Evolutionary conservation across 2,329 filamentous ascomycete species (phyloP).

Genomic region (Fusarium incarnatum): DNA sequence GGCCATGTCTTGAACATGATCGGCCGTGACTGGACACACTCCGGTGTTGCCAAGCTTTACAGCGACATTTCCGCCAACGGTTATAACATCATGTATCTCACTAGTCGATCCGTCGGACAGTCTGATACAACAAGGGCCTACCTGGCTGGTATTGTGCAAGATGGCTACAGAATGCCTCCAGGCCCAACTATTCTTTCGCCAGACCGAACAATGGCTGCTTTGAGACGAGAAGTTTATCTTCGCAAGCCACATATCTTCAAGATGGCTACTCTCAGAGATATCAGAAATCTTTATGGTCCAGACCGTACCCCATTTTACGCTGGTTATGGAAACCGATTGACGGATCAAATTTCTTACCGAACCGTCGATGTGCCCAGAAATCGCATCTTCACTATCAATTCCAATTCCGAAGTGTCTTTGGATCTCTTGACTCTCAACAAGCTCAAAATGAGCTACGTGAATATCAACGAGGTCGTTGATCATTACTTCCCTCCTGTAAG

Average conservation of each 20-base stretch:
- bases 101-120: slow-evolving; percentile 91
- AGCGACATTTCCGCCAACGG: slow-evolving; percentile 95
- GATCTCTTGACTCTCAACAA: slow-evolving; percentile 92
- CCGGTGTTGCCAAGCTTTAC: slow-evolving; percentile 96
- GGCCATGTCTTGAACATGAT: slow-evolving; percentile 97
- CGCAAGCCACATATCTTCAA: slow-evolving; percentile 99
- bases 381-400: slow-evolving; percentile 98
- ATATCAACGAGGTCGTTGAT: slow-evolving; percentile 96
- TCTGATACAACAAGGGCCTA: slow-evolving; percentile 92
- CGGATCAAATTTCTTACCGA: slow-evolving; percentile 94
- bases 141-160: slow-evolving; percentile 88
- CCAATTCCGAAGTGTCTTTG: slow-evolving; percentile 92
- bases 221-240: slow-evolving; percentile 92
- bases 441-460: slow-evolving; percentile 95
- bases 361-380: slow-evolving; percentile 95
- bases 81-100: slow-evolving; percentile 99
- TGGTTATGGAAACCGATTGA: slow-evolving; percentile 95
- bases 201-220: slow-evolving; percentile 91
- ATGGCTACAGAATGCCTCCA: slow-evolving; percentile 84
- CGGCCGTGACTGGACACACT: slow-evolving; percentile 96
- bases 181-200: slow-evolving; percentile 96
- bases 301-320: slow-evolving; percentile 91
- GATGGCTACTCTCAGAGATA: slow-evolving; percentile 97
- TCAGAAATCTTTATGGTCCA: slow-evolving; percentile 84
- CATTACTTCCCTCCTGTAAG: slow-evolving; percentile 97